Conservation (phyloP, 352 stramenopile genomes). For the Globisporangium cystogenes region DNA sequence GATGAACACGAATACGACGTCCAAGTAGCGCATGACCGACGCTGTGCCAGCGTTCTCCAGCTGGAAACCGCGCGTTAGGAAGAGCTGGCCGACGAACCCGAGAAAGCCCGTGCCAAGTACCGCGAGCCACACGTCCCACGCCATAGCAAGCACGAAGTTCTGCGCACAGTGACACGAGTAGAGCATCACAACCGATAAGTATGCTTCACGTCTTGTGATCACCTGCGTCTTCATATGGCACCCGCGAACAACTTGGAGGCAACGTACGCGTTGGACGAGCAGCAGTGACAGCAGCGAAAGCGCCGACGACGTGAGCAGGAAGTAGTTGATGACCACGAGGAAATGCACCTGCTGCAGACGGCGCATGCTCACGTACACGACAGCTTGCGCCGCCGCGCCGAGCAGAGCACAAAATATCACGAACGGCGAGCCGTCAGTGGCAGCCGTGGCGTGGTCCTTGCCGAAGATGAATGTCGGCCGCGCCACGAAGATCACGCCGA, state of each 20-base stretch:
- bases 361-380: constrained; percentile 29
- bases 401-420: constrained; percentile 22
- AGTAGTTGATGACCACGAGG: constrained; percentile 38
- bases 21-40: constrained; percentile 33
- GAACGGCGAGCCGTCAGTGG: constrained; percentile 18
- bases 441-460: background rate
- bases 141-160: constrained; percentile 11
- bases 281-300: constrained; percentile 25
- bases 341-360: constrained; percentile 26
- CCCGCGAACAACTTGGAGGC: too few relatives aligned
- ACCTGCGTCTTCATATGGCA: too few relatives aligned
- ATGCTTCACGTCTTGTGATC: too few relatives aligned
- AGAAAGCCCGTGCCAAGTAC: constrained; percentile 22
- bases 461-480: constrained; percentile 31
- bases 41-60: constrained; percentile 33
- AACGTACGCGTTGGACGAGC: constrained; percentile 8
- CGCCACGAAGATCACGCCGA: constrained; percentile 27
- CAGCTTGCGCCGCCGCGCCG: constrained; percentile 15
- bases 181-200: too few relatives aligned
- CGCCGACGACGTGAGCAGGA: constrained; percentile 23
- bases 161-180: background rate
- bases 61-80: constrained; percentile 39
- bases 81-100: constrained; percentile 36
- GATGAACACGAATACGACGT: constrained; percentile 39
- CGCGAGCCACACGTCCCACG: constrained; percentile 15